Evolutionary conservation across 306 rosid genomes (phyloP).

Genomic region (Trifolium dubium): DNA sequence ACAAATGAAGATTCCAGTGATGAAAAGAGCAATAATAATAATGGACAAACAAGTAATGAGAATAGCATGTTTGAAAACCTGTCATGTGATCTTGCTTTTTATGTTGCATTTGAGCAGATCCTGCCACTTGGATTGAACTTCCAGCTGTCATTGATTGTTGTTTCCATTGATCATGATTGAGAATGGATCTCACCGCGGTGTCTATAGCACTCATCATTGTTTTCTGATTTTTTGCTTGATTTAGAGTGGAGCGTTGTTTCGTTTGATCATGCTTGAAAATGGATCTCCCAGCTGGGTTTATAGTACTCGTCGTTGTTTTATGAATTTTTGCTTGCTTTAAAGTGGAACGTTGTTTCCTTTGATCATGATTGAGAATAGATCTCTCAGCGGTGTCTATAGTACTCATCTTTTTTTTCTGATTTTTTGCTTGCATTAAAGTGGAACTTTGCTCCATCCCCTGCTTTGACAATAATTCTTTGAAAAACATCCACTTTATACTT

Average conservation of each 20-base stretch:
- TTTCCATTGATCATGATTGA: not conserved
- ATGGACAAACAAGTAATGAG: conserved; percentile 53
- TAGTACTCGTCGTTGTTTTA: not conserved
- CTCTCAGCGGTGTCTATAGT: not conserved
- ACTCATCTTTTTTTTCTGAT: not conserved
- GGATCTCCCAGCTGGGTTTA: not conserved
- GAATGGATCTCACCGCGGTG: not conserved
- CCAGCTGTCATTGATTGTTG: not conserved
- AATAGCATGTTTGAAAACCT: conserved; percentile 44
- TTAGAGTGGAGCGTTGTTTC: conserved; percentile 2
- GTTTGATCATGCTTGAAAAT: not conserved
- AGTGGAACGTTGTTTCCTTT: not conserved
- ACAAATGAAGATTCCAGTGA: conserved; percentile 51
- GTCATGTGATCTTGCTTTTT: not conserved
- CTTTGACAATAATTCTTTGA: not conserved
- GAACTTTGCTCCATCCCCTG: conserved; percentile 1
- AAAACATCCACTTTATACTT: not conserved
- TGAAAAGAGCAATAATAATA: conserved; percentile 39
- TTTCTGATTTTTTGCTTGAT: not conserved
- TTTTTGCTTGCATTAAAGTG: not conserved
- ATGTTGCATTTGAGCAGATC: not conserved
- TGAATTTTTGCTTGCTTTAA: not conserved
- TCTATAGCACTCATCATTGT: not conserved
- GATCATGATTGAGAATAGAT: not conserved
- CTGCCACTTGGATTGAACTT: not conserved